Evolutionary conservation across 257 asterid genomes (phyloP).

Genomic region (Penstemon barbatus): DNA sequence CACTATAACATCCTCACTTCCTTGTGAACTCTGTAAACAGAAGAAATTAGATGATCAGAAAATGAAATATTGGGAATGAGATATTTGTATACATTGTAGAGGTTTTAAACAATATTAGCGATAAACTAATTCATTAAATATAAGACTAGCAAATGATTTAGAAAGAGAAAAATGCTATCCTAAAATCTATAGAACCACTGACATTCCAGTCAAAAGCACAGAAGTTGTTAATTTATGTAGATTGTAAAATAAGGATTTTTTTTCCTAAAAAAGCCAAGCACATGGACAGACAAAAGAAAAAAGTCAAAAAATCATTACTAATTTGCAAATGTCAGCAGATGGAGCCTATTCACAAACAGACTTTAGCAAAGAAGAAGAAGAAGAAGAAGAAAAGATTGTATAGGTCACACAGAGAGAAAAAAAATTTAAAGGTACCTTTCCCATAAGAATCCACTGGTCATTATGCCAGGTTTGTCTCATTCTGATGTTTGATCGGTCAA

Average conservation of each 20-base stretch:
- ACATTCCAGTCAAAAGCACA: too few relatives aligned
- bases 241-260: too few relatives aligned
- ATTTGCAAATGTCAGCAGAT: too few relatives aligned
- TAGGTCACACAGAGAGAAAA: background rate
- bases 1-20: slow-evolving; percentile 36
- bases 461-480: too few relatives aligned
- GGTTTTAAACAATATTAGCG: background rate
- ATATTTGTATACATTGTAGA: background rate
- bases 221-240: too few relatives aligned
- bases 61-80: background rate
- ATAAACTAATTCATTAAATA: slow-evolving; percentile 7
- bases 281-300: background rate
- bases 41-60: slow-evolving; percentile 30
- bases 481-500: too few relatives aligned
- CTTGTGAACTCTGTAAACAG: slow-evolving; percentile 46
- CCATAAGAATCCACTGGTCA: slow-evolving; percentile 22
- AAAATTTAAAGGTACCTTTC: slow-evolving; percentile 45
- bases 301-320: background rate
- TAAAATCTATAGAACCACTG: too few relatives aligned
- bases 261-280: background rate
- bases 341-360: background rate
- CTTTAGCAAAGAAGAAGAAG: background rate
- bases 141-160: background rate
- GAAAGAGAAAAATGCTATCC: too few relatives aligned
- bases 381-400: background rate